Conservation (phyloP, 2,329 filamentous ascomycete species). For the Hymenoscyphus linearis region DNA sequence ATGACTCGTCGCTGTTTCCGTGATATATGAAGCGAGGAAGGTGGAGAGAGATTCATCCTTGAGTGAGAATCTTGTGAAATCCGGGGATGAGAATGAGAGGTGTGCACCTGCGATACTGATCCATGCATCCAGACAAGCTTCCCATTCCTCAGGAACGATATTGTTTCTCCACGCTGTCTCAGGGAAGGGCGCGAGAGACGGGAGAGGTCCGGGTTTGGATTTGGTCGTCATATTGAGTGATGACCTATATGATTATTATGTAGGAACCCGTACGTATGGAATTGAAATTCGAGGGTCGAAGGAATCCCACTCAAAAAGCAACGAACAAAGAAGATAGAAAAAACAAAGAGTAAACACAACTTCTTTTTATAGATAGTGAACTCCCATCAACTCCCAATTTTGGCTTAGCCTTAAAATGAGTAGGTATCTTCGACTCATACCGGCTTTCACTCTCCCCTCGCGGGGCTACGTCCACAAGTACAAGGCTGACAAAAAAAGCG, state of each 20-base stretch:
- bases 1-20: constrained; percentile 42
- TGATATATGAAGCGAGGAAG: constrained; percentile 66
- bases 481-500: constrained; percentile 12
- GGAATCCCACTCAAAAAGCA: neutral
- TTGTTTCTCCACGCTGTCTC: constrained; percentile 59
- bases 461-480: neutral
- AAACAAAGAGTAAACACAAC: neutral
- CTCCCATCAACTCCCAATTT: neutral
- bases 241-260: neutral
- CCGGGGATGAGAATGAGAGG: constrained; percentile 50
- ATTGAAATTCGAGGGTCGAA: neutral
- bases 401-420: neutral
- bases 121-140: constrained; percentile 73
- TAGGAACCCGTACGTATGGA: neutral
- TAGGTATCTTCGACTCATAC: constrained; percentile 17
- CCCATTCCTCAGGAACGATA: constrained; percentile 69
- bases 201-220: constrained; percentile 40
- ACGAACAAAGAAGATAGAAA: neutral
- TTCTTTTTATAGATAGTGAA: neutral
- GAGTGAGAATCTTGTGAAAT: constrained; percentile 47
- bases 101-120: constrained; percentile 60
- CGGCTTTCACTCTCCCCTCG: constrained; percentile 4
- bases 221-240: constrained; percentile 34
- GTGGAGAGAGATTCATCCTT: constrained; percentile 52
- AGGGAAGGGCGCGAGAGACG: constrained; percentile 74